Percentiles rank a stretch among this genome's conserved stretches.
Conservation (phyloP, 116 monocot species). For the Posidonia oceanica region DNA sequence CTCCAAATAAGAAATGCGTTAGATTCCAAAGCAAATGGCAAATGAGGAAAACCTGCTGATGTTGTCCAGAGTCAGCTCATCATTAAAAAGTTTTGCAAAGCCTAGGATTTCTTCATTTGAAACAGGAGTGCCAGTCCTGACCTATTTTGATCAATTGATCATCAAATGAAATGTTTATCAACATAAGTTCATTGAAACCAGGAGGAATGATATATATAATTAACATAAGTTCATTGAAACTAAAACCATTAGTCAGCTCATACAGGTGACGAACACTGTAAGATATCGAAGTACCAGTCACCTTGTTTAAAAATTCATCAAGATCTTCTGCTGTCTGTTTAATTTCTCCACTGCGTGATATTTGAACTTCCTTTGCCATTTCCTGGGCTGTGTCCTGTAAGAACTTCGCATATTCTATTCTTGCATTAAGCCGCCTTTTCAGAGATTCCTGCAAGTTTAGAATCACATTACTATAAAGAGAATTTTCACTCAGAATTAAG, state of each 20-base stretch:
- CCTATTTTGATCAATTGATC: conserved; percentile 24
- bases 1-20: not conserved
- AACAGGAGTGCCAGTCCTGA: conserved; percentile 70
- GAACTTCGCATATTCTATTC: conserved; percentile 96
- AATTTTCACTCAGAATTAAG: too few species aligned
- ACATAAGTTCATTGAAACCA: not conserved
- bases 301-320: conserved; percentile 95
- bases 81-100: conserved; percentile 95
- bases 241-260: not conserved
- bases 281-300: conserved; percentile 6
- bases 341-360: conserved; percentile 75
- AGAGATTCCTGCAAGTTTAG: conserved; percentile 53
- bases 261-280: too few species aligned
- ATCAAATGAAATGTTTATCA: not conserved
- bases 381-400: conserved; percentile 94
- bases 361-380: conserved; percentile 95
- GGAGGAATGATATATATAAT: not conserved
- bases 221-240: not conserved
- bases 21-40: not conserved
- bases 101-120: conserved; percentile 91
- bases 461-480: not conserved
- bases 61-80: conserved; percentile 94
- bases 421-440: conserved; percentile 79
- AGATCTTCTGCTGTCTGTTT: conserved; percentile 97
- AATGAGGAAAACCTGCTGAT: conserved; percentile 71